phyloP scores from a whole-genome alignment of 2,329 filamentous ascomycete species.

The Claviceps sorghi region DNA sequence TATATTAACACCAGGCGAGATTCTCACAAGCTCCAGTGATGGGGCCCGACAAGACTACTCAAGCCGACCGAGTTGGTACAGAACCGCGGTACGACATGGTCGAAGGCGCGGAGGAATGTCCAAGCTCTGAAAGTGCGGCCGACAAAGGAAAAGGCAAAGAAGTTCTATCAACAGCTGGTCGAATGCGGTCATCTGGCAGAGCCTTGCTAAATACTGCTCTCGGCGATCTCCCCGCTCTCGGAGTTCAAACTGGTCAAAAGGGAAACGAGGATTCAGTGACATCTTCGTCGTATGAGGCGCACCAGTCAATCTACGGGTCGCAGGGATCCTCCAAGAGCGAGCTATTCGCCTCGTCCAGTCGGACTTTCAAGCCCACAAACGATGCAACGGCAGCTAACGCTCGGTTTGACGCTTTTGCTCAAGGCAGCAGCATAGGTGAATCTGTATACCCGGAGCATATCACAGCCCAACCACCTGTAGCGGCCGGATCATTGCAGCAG shows the following conservation, averaged over 20 bases:
- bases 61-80: not conserved
- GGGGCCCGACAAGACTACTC: not conserved
- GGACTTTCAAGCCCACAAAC: not conserved
- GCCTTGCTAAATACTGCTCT: not conserved
- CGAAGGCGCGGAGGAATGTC: not conserved
- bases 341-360: not conserved
- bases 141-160: constrained; percentile 7
- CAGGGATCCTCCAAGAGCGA: not conserved
- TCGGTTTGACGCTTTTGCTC: not conserved
- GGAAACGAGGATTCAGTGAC: constrained; percentile 2
- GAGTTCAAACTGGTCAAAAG: constrained; percentile 7
- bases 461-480: not conserved
- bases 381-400: not conserved
- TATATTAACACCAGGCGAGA: not conserved
- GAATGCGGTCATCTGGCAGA: constrained; percentile 1
- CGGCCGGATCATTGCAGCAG: constrained; percentile 9
- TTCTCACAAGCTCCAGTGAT: not conserved
- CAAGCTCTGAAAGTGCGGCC: not conserved
- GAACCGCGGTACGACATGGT: not conserved
- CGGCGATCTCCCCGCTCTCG: not conserved
- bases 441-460: not conserved
- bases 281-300: not conserved
- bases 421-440: not conserved
- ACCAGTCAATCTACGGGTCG: not conserved
- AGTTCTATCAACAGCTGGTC: not conserved